These are phyloP conservation scores for Acer saccharum DNA, from an alignment of 345 rosid genomes.

Conservation along the genomic window DNA sequence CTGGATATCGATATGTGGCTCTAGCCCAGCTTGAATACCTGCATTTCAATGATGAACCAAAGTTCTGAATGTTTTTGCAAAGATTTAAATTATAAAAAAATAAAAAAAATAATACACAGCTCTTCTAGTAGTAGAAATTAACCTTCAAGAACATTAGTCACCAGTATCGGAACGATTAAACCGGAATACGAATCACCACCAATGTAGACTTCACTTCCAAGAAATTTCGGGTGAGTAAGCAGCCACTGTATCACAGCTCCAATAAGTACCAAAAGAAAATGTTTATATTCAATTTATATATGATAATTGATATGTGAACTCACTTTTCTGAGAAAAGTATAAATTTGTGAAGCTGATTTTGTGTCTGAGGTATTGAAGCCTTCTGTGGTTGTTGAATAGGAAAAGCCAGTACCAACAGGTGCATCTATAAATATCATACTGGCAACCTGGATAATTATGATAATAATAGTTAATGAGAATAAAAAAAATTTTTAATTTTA, in stretches of 20 bases:
- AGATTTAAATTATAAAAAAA: no score
- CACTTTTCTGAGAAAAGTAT: conserved; percentile 34
- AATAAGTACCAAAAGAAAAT: no score
- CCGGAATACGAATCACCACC: conserved; percentile 54
- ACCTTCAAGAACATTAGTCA: conserved; percentile 31
- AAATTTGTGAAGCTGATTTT: conserved; percentile 23
- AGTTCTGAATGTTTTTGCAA: neutral
- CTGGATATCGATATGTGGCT: conserved; percentile 37
- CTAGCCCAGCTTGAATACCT: conserved; percentile 34
- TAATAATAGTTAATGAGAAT: neutral
- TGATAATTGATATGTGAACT: neutral
- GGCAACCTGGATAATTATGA: conserved; percentile 31
- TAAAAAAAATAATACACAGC: no score
- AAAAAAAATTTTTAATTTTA: neutral
- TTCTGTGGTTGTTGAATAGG: conserved; percentile 31
- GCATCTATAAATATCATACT: conserved; percentile 46
- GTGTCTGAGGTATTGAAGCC: conserved; percentile 32
- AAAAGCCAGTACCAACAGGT: conserved; percentile 48
- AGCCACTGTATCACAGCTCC: conserved; percentile 37
- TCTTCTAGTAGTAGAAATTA: neutral
- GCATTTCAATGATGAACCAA: neutral
- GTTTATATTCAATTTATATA: no score
- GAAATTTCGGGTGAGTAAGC: conserved; percentile 33
- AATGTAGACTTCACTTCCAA: conserved; percentile 35
- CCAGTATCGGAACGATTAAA: conserved; percentile 31